These are phyloP conservation scores for Osmanthus fragrans DNA, from an alignment of 257 asterid genomes.

Conservation along the genomic window DNA sequence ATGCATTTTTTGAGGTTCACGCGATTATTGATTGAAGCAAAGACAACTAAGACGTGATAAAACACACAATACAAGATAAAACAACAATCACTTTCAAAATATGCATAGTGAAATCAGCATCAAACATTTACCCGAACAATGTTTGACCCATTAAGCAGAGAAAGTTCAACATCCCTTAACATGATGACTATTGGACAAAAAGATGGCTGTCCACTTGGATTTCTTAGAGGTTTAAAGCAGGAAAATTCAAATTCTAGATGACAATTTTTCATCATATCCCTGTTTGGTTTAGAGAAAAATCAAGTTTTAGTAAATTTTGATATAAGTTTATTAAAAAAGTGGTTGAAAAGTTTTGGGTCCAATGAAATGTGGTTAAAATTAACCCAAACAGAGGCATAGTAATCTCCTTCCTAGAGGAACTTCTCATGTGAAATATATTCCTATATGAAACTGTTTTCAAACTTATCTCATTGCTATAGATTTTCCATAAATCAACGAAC, in stretches of 20 bases:
- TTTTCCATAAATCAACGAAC: background rate
- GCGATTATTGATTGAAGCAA: constrained; percentile 1
- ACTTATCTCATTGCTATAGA: background rate
- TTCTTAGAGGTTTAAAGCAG: background rate
- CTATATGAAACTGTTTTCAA: too few species aligned
- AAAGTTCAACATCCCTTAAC: background rate
- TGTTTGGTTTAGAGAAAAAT: too few species aligned
- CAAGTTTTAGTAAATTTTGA: too few species aligned
- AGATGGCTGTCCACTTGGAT: background rate
- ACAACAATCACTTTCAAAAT: background rate
- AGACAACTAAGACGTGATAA: background rate
- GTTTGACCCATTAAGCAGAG: constrained; percentile 10
- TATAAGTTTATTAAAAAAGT: too few species aligned
- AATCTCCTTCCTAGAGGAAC: too few species aligned
- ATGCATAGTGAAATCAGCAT: background rate
- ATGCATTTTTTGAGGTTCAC: background rate
- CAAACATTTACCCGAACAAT: background rate
- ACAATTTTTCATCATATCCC: background rate
- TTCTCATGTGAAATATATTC: background rate
- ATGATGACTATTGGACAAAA: background rate
- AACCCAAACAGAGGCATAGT: too few species aligned
- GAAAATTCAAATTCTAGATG: background rate
- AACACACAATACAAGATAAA: background rate
- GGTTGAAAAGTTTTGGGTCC: too few species aligned
- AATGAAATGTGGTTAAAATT: too few species aligned